Conservation (phyloP, 73 alveolate genomes). For the Tetrahymena thermophila region DNA sequence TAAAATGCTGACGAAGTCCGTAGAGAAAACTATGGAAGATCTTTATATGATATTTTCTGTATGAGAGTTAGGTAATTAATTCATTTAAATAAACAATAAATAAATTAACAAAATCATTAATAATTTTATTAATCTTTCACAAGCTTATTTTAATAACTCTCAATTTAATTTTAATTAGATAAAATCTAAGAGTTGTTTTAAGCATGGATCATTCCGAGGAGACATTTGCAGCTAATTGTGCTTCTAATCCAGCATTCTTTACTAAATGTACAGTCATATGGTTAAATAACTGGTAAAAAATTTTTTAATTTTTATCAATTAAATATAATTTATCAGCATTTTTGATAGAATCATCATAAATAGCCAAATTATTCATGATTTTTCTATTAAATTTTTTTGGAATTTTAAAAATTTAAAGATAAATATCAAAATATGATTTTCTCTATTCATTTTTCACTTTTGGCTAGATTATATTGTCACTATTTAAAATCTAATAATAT, state of each 20-base stretch:
- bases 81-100: too few relatives aligned
- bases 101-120: too few relatives aligned
- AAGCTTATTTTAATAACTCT: neutral
- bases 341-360: too few relatives aligned
- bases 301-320: neutral
- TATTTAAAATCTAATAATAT: too few relatives aligned
- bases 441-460: too few relatives aligned
- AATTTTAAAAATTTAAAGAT: too few relatives aligned
- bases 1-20: constrained; percentile 37
- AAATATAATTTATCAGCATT: too few relatives aligned
- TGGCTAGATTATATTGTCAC: too few relatives aligned
- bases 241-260: constrained; percentile 96
- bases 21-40: constrained; percentile 40
- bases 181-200: constrained; percentile 88
- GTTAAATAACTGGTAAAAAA: constrained; percentile 50
- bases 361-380: too few relatives aligned
- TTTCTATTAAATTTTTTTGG: too few relatives aligned
- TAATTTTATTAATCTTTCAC: neutral
- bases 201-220: constrained; percentile 95
- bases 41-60: constrained; percentile 28
- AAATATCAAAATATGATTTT: too few relatives aligned
- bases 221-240: constrained; percentile 84
- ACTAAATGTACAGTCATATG: constrained; percentile 93
- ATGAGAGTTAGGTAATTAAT: neutral
- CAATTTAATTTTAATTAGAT: constrained; percentile 66